These are phyloP conservation scores for Xylariaceae sp. DNA, from an alignment of 2,329 filamentous ascomycete species.

Conservation along the genomic window DNA sequence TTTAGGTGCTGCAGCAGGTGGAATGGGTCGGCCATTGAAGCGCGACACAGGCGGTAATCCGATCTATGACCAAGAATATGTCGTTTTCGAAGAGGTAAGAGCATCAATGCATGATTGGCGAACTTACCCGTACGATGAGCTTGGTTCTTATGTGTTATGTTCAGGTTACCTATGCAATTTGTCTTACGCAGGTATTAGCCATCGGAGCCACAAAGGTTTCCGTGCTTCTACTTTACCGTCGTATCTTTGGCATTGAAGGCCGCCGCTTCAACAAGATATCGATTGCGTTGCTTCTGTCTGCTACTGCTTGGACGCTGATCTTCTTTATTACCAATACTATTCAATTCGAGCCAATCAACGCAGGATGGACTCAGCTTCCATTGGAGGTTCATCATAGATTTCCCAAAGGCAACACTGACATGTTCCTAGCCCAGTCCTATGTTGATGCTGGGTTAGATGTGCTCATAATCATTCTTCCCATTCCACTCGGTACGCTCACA, in stretches of 20 bases:
- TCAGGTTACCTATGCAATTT: conserved; percentile 1
- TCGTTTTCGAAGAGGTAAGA: conserved; percentile 5
- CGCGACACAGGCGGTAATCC: conserved; percentile 3
- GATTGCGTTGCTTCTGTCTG: not conserved
- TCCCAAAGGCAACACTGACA: not conserved
- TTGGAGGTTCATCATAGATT: not conserved
- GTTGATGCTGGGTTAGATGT: not conserved
- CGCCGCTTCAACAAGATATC: conserved; percentile 3
- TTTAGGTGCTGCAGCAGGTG: conserved; percentile 2
- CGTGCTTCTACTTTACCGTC: conserved; percentile 8
- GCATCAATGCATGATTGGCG: not conserved
- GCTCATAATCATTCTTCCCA: not conserved
- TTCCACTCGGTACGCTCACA: not conserved
- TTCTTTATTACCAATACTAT: conserved; percentile 6
- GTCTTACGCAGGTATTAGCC: conserved; percentile 3
- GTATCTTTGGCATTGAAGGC: conserved; percentile 1
- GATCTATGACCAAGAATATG: conserved; percentile 6
- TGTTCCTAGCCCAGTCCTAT: not conserved
- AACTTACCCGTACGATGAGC: not conserved
- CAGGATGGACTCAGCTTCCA: not conserved
- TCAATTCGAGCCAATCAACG: not conserved
- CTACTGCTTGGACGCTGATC: not conserved
- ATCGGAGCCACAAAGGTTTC: conserved; percentile 5
- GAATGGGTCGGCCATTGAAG: conserved; percentile 3
- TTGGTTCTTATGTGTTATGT: too few species aligned